Conservation (phyloP, 371 early-diverging fungal species). For the Mortierella sp. region DNA sequence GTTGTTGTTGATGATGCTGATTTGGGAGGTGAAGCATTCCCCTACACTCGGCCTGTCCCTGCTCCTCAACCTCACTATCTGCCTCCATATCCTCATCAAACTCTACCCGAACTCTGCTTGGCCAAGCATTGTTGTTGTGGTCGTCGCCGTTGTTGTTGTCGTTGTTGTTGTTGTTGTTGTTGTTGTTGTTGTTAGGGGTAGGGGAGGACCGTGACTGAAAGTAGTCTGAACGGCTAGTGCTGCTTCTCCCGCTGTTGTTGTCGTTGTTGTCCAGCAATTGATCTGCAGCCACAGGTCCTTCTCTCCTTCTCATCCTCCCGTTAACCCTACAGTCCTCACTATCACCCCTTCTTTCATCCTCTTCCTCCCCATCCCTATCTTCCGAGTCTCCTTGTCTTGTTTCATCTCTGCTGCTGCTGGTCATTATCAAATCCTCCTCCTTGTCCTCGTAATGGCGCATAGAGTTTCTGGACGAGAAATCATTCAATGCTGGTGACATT, state of each 20-base stretch:
- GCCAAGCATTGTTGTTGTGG: conserved; percentile 2
- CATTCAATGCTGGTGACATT: neutral
- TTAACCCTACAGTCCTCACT: neutral
- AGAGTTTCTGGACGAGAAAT: neutral
- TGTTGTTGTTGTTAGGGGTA: neutral
- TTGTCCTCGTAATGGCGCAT: neutral
- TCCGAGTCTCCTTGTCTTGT: neutral
- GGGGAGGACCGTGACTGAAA: neutral
- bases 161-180: neutral
- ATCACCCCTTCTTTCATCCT: neutral
- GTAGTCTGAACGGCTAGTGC: neutral
- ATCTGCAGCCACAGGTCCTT: neutral
- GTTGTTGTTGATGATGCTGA: neutral
- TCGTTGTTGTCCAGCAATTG: neutral
- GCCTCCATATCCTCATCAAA: neutral
- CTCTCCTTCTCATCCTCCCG: neutral
- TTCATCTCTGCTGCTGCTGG: neutral
- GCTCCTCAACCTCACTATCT: neutral
- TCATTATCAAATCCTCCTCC: neutral
- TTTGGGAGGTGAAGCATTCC: neutral
- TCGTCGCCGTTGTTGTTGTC: no score
- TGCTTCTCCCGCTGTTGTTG: neutral
- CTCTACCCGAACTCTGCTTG: neutral
- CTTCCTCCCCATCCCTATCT: neutral
- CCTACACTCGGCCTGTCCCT: neutral